Evolutionary conservation across 2,329 filamentous ascomycete species (phyloP).

Genomic region (Ilyonectria destructans): DNA sequence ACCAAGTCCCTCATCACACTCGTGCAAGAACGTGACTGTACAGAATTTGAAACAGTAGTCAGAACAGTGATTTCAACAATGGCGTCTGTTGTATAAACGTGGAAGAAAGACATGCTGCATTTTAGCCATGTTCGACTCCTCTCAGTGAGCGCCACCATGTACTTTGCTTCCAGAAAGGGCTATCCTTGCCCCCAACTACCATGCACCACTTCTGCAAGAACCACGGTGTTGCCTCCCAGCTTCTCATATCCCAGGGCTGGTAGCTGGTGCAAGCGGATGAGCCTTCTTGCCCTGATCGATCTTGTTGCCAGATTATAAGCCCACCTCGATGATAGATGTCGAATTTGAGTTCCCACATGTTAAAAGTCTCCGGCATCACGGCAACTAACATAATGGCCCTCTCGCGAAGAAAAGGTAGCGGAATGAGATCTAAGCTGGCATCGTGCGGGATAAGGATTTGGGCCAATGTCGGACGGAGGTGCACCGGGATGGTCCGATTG

Average conservation of each 20-base stretch:
- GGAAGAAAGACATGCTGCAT: not conserved
- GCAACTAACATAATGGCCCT: conserved; percentile 47
- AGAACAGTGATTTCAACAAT: no score
- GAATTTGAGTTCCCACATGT: conserved; percentile 46
- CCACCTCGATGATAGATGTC: conserved; percentile 47
- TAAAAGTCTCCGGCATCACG: conserved; percentile 41
- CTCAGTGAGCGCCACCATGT: conserved; percentile 42
- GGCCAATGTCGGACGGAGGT: conserved; percentile 46
- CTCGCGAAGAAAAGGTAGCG: conserved; percentile 46
- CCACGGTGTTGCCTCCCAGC: conserved; percentile 51
- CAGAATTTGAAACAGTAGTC: no score
- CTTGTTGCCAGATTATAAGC: conserved; percentile 37
- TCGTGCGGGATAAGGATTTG: conserved; percentile 50
- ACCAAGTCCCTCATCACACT: no score
- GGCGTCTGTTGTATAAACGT: no score
- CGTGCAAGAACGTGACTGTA: no score
- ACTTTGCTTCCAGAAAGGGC: conserved; percentile 42
- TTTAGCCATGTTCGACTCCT: not conserved
- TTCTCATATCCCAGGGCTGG: conserved; percentile 49
- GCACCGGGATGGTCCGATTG: conserved; percentile 28
- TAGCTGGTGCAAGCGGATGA: conserved; percentile 20
- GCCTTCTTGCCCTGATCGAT: not conserved
- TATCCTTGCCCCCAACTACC: conserved; percentile 39
- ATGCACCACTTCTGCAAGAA: conserved; percentile 49
- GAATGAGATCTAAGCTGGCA: conserved; percentile 46